These are phyloP conservation scores for Xerocomus nothofagi DNA, from an alignment of 1,284 basidiomycete species.

Conservation along the genomic window DNA sequence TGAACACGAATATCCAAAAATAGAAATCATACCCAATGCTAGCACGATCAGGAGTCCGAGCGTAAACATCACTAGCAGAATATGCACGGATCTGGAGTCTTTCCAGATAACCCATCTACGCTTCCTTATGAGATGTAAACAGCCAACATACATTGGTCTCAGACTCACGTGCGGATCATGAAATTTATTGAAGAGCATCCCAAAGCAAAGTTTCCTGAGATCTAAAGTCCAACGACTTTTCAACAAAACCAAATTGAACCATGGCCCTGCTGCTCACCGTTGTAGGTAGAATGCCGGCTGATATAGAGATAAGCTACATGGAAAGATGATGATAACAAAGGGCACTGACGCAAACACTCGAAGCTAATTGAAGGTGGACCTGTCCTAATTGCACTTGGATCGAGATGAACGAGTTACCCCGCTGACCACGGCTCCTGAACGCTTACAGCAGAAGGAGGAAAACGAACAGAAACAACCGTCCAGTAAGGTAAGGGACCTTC, in stretches of 20 bases:
- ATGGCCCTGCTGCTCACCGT: conserved; percentile 12
- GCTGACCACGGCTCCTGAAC: neutral
- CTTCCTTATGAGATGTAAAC: neutral
- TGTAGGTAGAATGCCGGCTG: conserved; percentile 3
- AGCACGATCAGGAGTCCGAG: conserved; percentile 25
- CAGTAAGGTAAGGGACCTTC: conserved; percentile 22
- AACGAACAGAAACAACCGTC: conserved; percentile 13
- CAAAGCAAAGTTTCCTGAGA: conserved; percentile 9
- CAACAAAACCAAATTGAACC: neutral
- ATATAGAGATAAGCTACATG: conserved; percentile 2
- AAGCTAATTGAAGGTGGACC: neutral
- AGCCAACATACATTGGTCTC: neutral
- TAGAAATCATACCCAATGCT: conserved; percentile 14
- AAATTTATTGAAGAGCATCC: conserved; percentile 17
- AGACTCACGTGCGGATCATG: conserved; percentile 27
- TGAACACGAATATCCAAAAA: neutral
- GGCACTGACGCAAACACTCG: conserved; percentile 18
- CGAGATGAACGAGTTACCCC: neutral
- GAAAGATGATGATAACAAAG: neutral
- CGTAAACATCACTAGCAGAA: conserved; percentile 9
- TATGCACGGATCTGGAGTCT: conserved; percentile 9
- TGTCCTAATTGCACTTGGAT: conserved; percentile 8
- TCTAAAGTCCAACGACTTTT: conserved; percentile 2
- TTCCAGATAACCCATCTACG: conserved; percentile 31
- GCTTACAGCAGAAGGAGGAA: conserved; percentile 20